Conservation (phyloP, 306 rosid genomes). For the Cucurbita maxima region DNA sequence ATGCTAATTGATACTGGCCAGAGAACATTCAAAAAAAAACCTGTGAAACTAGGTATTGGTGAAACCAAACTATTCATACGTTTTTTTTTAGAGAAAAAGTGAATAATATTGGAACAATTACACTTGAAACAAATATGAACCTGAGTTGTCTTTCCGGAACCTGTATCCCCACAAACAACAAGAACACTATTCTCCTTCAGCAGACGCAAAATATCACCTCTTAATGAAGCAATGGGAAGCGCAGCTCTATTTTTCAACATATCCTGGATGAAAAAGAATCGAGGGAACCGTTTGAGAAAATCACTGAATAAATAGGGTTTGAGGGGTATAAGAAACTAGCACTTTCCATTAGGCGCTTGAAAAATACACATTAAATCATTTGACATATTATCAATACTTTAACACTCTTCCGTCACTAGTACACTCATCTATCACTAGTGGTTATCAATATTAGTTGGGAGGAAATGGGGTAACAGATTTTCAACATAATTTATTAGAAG, state of each 20-base stretch:
- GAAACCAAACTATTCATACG: neutral
- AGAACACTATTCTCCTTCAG: slow-evolving; percentile 57
- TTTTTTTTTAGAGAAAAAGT: neutral
- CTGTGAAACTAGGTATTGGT: neutral
- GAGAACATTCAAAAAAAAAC: neutral
- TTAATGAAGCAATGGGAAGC: slow-evolving; percentile 63
- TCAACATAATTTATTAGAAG: neutral
- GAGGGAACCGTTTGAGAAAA: neutral
- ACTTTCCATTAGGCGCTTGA: neutral
- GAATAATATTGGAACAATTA: neutral
- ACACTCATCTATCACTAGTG: neutral
- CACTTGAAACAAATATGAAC: slow-evolving; percentile 19
- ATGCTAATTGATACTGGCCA: neutral
- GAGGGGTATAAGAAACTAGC: neutral
- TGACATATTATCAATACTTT: neutral
- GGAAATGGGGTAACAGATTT: neutral
- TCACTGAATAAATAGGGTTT: neutral
- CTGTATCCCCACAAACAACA: slow-evolving; percentile 97
- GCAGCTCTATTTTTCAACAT: slow-evolving; percentile 68
- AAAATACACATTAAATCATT: neutral
- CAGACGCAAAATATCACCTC: slow-evolving; percentile 58
- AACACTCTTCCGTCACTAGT: neutral
- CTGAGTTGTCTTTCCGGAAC: slow-evolving; percentile 99
- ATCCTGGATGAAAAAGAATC: slow-evolving; percentile 23
- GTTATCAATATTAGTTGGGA: neutral